phyloP scores from a whole-genome alignment of 768 basidiomycete genomes.

The Clavaria fumosa region DNA sequence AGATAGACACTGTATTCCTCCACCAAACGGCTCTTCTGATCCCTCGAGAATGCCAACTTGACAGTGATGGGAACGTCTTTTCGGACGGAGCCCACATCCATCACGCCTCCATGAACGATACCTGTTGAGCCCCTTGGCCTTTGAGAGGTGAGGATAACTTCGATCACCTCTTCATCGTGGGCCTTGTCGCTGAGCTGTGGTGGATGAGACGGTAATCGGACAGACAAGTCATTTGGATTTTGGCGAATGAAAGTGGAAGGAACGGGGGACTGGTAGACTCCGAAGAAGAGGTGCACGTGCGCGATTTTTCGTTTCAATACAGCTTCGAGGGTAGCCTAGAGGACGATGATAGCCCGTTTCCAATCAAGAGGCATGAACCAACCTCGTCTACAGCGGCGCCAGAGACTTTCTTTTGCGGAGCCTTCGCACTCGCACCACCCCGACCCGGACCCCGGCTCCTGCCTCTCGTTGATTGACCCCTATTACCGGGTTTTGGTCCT shows the following conservation, averaged over 20 bases:
- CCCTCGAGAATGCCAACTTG: constrained; percentile 8
- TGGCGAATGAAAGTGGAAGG: constrained; percentile 9
- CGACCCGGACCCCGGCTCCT: too few relatives aligned
- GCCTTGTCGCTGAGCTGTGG: constrained; percentile 7
- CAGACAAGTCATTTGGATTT: neutral
- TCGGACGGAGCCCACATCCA: constrained; percentile 5
- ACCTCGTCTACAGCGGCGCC: too few relatives aligned
- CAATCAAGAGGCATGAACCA: too few relatives aligned
- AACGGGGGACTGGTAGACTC: constrained; percentile 7
- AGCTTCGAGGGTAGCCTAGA: constrained; percentile 9
- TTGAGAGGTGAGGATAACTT: constrained; percentile 9
- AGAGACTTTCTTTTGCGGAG: too few relatives aligned
- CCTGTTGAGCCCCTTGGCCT: constrained; percentile 10
- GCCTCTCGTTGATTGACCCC: too few relatives aligned
- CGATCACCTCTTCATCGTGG: too few relatives aligned
- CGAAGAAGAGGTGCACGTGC: neutral
- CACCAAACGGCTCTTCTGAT: constrained; percentile 5
- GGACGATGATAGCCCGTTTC: too few relatives aligned
- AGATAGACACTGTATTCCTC: constrained; percentile 9
- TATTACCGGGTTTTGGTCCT: too few relatives aligned
- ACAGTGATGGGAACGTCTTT: too few relatives aligned
- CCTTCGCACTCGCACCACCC: too few relatives aligned
- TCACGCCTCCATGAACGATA: constrained; percentile 8
- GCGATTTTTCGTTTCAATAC: neutral
- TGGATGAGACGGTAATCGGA: neutral